Conservation (phyloP, 768 basidiomycete species). For the Aureoboletus auriporus region DNA sequence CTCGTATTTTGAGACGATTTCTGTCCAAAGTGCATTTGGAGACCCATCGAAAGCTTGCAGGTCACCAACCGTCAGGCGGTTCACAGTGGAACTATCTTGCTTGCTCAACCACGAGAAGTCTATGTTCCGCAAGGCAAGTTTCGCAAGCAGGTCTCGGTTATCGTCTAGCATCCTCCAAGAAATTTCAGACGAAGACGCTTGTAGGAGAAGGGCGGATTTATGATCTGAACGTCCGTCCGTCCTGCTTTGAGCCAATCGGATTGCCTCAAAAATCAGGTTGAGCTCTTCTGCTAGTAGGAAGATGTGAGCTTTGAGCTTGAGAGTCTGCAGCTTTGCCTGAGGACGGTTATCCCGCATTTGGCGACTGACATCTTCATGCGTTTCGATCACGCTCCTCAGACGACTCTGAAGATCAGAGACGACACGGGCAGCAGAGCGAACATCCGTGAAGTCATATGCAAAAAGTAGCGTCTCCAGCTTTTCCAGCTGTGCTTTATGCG, state of each 20-base stretch:
- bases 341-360: slow-evolving; percentile 29
- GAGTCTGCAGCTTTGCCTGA: slow-evolving; percentile 49
- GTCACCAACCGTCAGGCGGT: slow-evolving; percentile 69
- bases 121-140: slow-evolving; percentile 77
- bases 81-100: slow-evolving; percentile 84
- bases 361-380: slow-evolving; percentile 38
- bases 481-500: slow-evolving; percentile 73
- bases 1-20: slow-evolving; percentile 79
- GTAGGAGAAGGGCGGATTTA: slow-evolving; percentile 76
- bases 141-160: slow-evolving; percentile 67
- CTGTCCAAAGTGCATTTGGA: slow-evolving; percentile 77
- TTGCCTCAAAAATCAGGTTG: slow-evolving; percentile 80
- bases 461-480: slow-evolving; percentile 79
- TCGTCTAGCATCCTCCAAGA: slow-evolving; percentile 90
- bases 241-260: slow-evolving; percentile 78
- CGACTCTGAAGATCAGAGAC: slow-evolving; percentile 69
- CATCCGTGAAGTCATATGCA: slow-evolving; percentile 84
- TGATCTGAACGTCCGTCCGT: slow-evolving; percentile 61
- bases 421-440: slow-evolving; percentile 64
- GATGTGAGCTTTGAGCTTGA: slow-evolving; percentile 70
- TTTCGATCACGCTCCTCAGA: slow-evolving; percentile 61
- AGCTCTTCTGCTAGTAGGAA: slow-evolving; percentile 74
- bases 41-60: slow-evolving; percentile 85
- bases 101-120: slow-evolving; percentile 81
- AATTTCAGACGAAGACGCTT: slow-evolving; percentile 80